These are phyloP conservation scores for Nepenthes gracilis DNA, from an alignment of 148 eudicot species.

Conservation along the genomic window DNA sequence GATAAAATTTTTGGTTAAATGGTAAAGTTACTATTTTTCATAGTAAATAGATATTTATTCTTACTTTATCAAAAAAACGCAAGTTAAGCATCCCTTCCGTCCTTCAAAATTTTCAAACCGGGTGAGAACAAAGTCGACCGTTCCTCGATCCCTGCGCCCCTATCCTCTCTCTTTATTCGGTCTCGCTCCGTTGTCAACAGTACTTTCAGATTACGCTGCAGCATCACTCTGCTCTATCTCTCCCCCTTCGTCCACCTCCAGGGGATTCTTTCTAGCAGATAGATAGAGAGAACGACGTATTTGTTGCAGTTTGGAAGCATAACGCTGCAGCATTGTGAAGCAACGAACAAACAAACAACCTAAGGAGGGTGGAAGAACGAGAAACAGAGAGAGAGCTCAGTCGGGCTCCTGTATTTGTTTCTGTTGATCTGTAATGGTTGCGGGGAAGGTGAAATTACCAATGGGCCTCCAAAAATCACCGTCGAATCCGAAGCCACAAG, in stretches of 20 bases:
- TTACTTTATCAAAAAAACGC: background rate
- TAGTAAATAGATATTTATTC: too few species aligned
- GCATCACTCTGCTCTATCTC: background rate
- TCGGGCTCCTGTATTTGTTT: background rate
- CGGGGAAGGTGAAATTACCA: conserved; percentile 61
- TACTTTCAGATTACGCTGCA: too few species aligned
- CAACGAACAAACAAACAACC: too few species aligned
- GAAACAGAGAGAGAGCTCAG: background rate
- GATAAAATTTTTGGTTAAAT: too few species aligned
- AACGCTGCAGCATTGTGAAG: too few species aligned
- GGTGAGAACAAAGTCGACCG: conserved; percentile 30
- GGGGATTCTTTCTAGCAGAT: background rate
- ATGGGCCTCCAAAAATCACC: conserved; percentile 59
- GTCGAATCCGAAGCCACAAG: conserved; percentile 10
- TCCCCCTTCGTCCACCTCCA: conserved; percentile 1
- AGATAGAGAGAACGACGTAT: too few species aligned
- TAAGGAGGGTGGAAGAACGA: too few species aligned
- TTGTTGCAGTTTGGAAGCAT: too few species aligned
- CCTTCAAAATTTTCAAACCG: conserved; percentile 10
- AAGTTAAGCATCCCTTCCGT: background rate
- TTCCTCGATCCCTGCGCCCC: conserved; percentile 31
- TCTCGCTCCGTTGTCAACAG: too few species aligned
- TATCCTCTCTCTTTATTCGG: background rate
- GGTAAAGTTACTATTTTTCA: too few species aligned
- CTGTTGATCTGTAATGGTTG: conserved; percentile 39